Evolutionary conservation across 2,329 filamentous ascomycete species (phyloP).

Genomic region (Tolypocladium inflatum): DNA sequence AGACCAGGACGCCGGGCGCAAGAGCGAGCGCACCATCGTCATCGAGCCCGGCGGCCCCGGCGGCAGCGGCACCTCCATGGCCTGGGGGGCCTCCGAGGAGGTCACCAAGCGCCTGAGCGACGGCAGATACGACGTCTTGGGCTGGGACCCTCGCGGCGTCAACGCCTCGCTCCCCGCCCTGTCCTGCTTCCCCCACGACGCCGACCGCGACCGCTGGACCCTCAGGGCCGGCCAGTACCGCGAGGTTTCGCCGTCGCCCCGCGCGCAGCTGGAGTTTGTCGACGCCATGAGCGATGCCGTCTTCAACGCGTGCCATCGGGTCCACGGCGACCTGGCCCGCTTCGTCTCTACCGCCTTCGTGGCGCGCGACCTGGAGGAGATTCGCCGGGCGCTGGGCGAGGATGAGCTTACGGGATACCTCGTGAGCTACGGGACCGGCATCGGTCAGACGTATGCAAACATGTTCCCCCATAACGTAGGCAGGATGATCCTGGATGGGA

Average conservation of each 20-base stretch:
- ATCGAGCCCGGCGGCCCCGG: conserved; percentile 42
- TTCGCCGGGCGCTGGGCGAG: conserved; percentile 34
- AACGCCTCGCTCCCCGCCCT: conserved; percentile 35
- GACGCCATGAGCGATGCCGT: conserved; percentile 37
- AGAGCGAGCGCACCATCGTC: conserved; percentile 37
- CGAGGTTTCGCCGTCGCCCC: conserved; percentile 22
- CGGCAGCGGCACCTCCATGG: conserved; percentile 33
- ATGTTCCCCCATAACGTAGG: conserved; percentile 41
- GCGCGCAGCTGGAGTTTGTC: conserved; percentile 28
- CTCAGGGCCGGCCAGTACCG: conserved; percentile 28
- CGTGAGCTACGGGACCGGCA: conserved; percentile 42
- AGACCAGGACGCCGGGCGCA: conserved; percentile 14
- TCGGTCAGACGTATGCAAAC: conserved; percentile 40
- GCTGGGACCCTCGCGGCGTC: conserved; percentile 46
- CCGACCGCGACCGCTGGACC: conserved; percentile 36
- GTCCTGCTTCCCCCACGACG: conserved; percentile 35
- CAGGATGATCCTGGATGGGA: conserved; percentile 38
- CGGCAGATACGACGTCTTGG: conserved; percentile 35
- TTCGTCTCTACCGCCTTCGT: conserved; percentile 38
- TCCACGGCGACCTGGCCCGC: conserved; percentile 32
- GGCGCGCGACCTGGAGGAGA: conserved; percentile 38
- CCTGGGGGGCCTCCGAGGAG: conserved; percentile 26
- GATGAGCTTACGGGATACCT: conserved; percentile 38
- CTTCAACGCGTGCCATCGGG: conserved; percentile 31
- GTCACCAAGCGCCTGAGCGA: conserved; percentile 31